Conservation (phyloP, 257 asterid species). For the Fraxinus cuspidata region DNA sequence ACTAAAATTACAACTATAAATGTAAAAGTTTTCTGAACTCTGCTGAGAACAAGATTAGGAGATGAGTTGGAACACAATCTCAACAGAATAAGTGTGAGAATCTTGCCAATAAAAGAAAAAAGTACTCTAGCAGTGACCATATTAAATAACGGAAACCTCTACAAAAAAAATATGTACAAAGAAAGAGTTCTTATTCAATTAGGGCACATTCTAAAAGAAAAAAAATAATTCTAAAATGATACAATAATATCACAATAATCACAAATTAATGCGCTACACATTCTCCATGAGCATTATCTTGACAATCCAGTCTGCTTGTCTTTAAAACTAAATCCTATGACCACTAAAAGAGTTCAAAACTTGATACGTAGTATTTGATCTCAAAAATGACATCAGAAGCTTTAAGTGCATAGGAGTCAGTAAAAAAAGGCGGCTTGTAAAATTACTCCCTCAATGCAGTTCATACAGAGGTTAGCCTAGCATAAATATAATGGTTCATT, state of each 20-base stretch:
- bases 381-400: neutral
- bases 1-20: too few species aligned
- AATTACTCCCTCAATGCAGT: neutral
- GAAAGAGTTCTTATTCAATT: neutral
- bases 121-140: neutral
- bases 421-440: neutral
- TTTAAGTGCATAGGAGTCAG: neutral
- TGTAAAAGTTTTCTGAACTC: neutral
- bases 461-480: neutral
- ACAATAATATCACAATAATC: neutral
- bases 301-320: neutral
- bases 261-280: neutral
- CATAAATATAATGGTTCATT: neutral
- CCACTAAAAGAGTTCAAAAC: neutral
- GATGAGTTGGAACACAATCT: neutral
- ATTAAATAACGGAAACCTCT: too few species aligned
- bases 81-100: neutral
- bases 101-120: neutral
- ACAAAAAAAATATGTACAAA: too few species aligned
- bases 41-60: neutral
- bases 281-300: constrained; percentile 6
- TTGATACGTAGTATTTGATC: constrained; percentile 1
- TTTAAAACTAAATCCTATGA: neutral
- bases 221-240: neutral
- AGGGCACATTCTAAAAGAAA: neutral